These are phyloP conservation scores for Apiospora phragmitis DNA, from an alignment of 2,329 filamentous ascomycete species.

Conservation along the genomic window DNA sequence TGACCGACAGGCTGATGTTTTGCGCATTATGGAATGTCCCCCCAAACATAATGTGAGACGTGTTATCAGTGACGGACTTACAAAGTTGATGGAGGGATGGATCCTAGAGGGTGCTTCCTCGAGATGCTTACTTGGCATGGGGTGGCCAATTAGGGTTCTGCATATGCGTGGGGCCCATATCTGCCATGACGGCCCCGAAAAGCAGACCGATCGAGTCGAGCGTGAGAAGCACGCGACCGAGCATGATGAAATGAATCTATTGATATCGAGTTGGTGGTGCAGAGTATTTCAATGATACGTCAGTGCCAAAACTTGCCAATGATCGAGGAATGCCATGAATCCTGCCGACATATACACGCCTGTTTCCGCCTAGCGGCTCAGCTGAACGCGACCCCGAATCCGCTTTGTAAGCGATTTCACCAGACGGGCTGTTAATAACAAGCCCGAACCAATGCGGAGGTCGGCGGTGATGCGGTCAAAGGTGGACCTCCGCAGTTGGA, in stretches of 20 bases:
- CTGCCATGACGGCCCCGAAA: conserved; percentile 38
- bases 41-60: not conserved
- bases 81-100: not conserved
- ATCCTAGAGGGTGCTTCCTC: not conserved
- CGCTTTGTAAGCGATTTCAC: not conserved
- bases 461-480: not conserved
- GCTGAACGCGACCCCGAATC: not conserved
- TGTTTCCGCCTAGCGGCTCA: not conserved
- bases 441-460: not conserved
- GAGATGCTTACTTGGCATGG: conserved; percentile 40
- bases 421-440: not conserved
- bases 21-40: conserved; percentile 43
- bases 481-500: not conserved
- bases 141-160: conserved; percentile 46
- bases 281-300: not conserved
- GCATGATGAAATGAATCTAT: conserved; percentile 25
- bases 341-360: not conserved
- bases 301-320: not conserved
- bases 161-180: conserved; percentile 42
- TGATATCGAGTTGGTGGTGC: not conserved
- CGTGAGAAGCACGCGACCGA: conserved; percentile 42
- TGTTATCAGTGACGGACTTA: not conserved
- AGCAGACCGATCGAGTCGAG: conserved; percentile 38
- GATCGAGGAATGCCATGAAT: not conserved
- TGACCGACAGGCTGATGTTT: conserved; percentile 40